Conservation (phyloP, 495 filamentous ascomycete genomes). For the Hyphodiscus hymeniophilus region DNA sequence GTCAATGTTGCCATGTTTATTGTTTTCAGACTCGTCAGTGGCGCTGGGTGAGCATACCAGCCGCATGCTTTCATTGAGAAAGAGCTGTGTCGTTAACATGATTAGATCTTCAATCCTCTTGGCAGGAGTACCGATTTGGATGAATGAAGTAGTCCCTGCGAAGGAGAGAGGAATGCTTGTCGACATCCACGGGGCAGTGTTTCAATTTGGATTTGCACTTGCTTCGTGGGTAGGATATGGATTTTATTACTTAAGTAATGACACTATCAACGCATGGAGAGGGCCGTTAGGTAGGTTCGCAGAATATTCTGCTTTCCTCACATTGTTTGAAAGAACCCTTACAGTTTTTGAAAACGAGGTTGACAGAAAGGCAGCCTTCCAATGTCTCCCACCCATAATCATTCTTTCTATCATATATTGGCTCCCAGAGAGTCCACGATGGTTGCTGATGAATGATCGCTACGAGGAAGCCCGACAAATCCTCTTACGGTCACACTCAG, state of each 20-base stretch:
- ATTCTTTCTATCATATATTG: constrained; percentile 21
- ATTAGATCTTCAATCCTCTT: no score
- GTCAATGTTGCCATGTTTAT: constrained; percentile 20
- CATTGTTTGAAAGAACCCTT: no score
- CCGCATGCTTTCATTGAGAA: no score
- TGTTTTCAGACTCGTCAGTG: constrained; percentile 20
- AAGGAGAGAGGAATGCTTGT: no score
- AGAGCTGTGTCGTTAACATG: no score
- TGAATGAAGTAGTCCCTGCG: constrained; percentile 20
- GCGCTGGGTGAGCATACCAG: constrained; percentile 23
- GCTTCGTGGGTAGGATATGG: constrained; percentile 21
- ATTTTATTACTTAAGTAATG: constrained; percentile 23
- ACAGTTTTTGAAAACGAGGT: no score
- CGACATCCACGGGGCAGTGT: constrained; percentile 15
- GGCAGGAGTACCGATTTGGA: no score
- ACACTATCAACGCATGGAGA: neutral
- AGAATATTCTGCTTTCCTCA: no score
- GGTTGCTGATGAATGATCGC: constrained; percentile 19
- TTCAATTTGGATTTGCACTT: constrained; percentile 16
- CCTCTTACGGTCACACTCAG: constrained; percentile 18
- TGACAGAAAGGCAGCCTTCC: no score
- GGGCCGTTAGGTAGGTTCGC: no score
- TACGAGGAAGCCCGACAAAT: constrained; percentile 23
- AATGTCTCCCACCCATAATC: constrained; percentile 7
- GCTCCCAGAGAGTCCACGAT: constrained; percentile 23